Base-by-base conservation (phyloP, 345 rosid species). In the Linum trigynum region DNA sequence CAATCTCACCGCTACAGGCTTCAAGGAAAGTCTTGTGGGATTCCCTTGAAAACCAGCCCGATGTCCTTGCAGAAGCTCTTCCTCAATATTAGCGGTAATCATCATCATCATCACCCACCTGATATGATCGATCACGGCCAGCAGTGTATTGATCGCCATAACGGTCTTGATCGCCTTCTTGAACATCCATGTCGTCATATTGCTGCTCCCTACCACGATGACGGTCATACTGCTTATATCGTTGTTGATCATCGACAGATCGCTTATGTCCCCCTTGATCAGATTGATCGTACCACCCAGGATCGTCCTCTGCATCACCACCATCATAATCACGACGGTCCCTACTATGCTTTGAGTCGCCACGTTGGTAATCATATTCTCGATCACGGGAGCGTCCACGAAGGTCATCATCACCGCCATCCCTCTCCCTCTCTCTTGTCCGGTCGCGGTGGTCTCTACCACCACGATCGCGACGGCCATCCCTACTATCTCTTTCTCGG, bases 381-480 rank as follows among this genome's bases (percentile, higher is more conserved):
- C 77, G 81, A 58, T 88, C 96, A 10, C 76, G 86, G 8, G 96
- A 85, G 65, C 73, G 81, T 37, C 83, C 83, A 15, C 76, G 86
- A n/a, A 81, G 87, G 3, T 57, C 69, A 55, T 86, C 88, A 67
- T 61, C 73, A 55, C 63, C 67, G 6, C 68, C 76, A 73, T 73
- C 76, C 50, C 64, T 69, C 37, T 74, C 73, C 17, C 66, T 77
- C 1, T 83, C 86, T 72, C 78, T 77, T 2, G 75, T 84, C 70
- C 74, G 72, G 56, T 78, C 85, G 17, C 83, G 32, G 32, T 23
- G 76, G 14, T 75, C 82, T 2, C 76, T 87, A 16, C 82, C 92
- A 3, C 74, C 74, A 2, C 69, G 55, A 38, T 65, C 74, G 14
- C 66, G 67, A 16, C 63, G 79, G 11, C 81, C 75, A 51, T 75